Evolutionary conservation across 805 yeast genomes (phyloP).

Genomic region (Wickerhamomyces queroliae): DNA sequence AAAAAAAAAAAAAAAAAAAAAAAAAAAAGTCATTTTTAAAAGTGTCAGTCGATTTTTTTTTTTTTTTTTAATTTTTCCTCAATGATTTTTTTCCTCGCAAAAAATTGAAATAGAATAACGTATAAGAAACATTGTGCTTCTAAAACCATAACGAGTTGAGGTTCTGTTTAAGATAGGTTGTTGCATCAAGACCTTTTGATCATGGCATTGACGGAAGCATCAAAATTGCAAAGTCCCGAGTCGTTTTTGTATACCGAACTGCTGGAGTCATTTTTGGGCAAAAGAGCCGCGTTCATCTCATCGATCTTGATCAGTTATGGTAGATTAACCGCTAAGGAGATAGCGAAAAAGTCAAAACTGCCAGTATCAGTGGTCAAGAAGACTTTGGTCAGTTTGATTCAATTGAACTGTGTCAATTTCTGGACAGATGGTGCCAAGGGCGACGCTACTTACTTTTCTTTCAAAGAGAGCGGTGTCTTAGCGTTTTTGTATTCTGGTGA

Average conservation of each 20-base stretch:
- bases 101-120: not conserved
- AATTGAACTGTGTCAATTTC: constrained; percentile 67
- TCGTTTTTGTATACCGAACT: constrained; percentile 52
- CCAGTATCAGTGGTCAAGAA: constrained; percentile 50
- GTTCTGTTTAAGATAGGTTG: too few relatives aligned
- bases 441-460: constrained; percentile 42
- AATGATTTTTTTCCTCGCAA: not conserved
- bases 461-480: constrained; percentile 59
- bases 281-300: constrained; percentile 60
- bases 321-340: constrained; percentile 50
- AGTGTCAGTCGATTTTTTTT: not conserved
- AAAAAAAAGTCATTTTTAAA: too few relatives aligned
- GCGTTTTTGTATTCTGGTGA: constrained; percentile 73
- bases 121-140: not conserved
- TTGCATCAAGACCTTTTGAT: not conserved
- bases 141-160: not conserved
- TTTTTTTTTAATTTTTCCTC: not conserved
- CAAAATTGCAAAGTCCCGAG: constrained; percentile 55
- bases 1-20: too few relatives aligned
- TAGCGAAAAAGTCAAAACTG: constrained; percentile 41
- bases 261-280: constrained; percentile 58
- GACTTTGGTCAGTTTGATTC: constrained; percentile 70
- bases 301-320: constrained; percentile 63
- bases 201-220: constrained; percentile 10
- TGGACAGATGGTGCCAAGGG: constrained; percentile 41